A percentile compares a stretch with the other conserved stretches of the same genome.
These are phyloP conservation scores for Truncatella angustata DNA, from an alignment of 2,329 filamentous ascomycete species.

Conservation along the genomic window DNA sequence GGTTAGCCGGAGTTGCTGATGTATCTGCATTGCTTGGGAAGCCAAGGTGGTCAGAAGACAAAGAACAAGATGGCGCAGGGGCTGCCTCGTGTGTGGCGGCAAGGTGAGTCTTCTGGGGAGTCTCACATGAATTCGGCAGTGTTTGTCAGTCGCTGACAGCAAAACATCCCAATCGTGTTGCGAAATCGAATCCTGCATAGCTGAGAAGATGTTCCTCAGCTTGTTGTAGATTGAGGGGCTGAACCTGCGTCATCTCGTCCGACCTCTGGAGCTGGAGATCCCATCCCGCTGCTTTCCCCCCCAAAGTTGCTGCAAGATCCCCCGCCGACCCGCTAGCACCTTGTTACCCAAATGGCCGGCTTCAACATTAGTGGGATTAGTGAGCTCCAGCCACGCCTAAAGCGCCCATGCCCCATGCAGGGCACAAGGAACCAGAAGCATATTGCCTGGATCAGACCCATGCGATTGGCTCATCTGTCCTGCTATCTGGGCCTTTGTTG, in stretches of 20 bases:
- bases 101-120: not conserved
- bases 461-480: not conserved
- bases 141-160: not conserved
- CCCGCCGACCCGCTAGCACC: not conserved
- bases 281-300: not conserved
- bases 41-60: conserved; percentile 3
- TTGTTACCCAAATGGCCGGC: conserved; percentile 1
- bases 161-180: no score
- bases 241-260: not conserved
- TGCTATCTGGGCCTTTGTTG: not conserved
- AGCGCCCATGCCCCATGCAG: conserved; percentile 6
- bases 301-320: not conserved
- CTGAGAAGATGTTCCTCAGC: not conserved
- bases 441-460: not conserved
- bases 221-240: not conserved
- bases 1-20: no score
- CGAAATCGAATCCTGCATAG: no score
- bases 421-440: conserved; percentile 5
- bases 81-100: not conserved
- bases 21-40: not conserved
- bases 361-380: conserved; percentile 8
- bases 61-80: conserved; percentile 9
- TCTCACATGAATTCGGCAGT: conserved; percentile 5
- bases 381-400: not conserved
- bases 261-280: not conserved